phyloP scores from a whole-genome alignment of 495 filamentous ascomycete genomes.

The Penicillium longicatenatum region DNA sequence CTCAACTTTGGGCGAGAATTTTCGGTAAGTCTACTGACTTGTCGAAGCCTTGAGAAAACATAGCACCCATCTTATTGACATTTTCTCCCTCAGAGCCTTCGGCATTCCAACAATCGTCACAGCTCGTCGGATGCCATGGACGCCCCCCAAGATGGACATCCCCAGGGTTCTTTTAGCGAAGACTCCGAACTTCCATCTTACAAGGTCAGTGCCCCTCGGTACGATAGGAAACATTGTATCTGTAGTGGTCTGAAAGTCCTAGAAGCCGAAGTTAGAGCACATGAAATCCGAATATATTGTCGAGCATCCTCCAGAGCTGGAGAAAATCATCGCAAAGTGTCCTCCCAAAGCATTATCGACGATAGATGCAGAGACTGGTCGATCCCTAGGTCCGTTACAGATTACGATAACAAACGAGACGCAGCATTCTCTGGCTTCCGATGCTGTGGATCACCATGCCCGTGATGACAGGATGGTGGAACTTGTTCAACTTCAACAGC shows the following conservation, averaged over 20 bases:
- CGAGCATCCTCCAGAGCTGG: conserved; percentile 36
- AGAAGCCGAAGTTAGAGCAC: conserved; percentile 57
- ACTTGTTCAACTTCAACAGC: conserved; percentile 61
- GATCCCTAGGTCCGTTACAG: conserved; percentile 54
- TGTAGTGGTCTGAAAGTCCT: conserved; percentile 40
- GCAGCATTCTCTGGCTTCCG: conserved; percentile 39
- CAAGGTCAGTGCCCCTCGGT: conserved; percentile 35
- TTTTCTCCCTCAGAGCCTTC: conserved; percentile 23
- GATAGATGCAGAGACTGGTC: conserved; percentile 43
- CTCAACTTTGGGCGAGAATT: conserved; percentile 26
- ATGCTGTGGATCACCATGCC: conserved; percentile 18
- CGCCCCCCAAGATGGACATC: conserved; percentile 44
- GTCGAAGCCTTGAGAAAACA: not conserved
- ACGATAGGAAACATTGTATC: not conserved
- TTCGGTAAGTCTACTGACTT: conserved; percentile 28
- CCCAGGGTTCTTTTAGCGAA: conserved; percentile 25
- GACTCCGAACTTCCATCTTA: conserved; percentile 25
- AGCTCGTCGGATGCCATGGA: conserved; percentile 37
- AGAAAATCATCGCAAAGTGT: conserved; percentile 41
- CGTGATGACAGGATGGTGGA: conserved; percentile 44
- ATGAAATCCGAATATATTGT: conserved; percentile 25
- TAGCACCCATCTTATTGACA: not conserved
- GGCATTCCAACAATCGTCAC: conserved; percentile 29
- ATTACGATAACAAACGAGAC: conserved; percentile 60
- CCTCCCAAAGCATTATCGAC: conserved; percentile 31